Base-by-base conservation (phyloP, 768 basidiomycete genomes). In the Chalciporus piperatus region DNA sequence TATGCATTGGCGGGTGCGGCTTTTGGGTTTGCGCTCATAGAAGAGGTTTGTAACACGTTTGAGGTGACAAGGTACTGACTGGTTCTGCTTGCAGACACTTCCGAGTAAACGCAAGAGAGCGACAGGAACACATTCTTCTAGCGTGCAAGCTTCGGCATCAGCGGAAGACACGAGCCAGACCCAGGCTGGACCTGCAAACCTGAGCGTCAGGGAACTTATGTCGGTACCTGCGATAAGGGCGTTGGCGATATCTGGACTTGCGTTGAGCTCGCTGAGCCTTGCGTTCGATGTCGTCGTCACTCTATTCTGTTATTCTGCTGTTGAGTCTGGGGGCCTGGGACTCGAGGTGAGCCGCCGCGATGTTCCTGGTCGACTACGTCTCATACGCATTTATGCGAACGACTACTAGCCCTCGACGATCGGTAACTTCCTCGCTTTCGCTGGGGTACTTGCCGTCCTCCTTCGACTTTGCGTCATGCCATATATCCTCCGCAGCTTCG, bases 211-310 rank as follows among this genome's bases (percentile, higher is more conserved):
- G 51, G 60, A 63, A 8, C 66, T 84, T 13, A 58, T 83, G 6
- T 69, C 74, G 4, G 75, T 77, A 37, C 81, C 82, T 3, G 69
- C 78, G 42, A 76, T 84, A 52, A 75, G 75, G 2, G 75, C 77
- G 3, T 59, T 84, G 33, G 77, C 77, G 35, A 57, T 75, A 11
- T 84, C 82, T 20, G 78, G 77, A 8, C 75, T 72, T 45, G 74
- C 74, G 1, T 65, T 84, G 16, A 73, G 70, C 44, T 83, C 81
- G 67, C 70, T 79, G 55, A 72, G 73, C 14, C 79, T 79, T 0
- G 76, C 76, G 1, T 87, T 83, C 57, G 83, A 85, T 47, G 80
- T 81, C 7, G 76, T 84, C 4, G 85, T 85, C 57, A 78, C 82
- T 5, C 73, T 87, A 16, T 83, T 81, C 59, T 83, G 80, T 53